Evolutionary conservation across 768 basidiomycete genomes (phyloP).

Genomic region (Podaxis sp.): DNA sequence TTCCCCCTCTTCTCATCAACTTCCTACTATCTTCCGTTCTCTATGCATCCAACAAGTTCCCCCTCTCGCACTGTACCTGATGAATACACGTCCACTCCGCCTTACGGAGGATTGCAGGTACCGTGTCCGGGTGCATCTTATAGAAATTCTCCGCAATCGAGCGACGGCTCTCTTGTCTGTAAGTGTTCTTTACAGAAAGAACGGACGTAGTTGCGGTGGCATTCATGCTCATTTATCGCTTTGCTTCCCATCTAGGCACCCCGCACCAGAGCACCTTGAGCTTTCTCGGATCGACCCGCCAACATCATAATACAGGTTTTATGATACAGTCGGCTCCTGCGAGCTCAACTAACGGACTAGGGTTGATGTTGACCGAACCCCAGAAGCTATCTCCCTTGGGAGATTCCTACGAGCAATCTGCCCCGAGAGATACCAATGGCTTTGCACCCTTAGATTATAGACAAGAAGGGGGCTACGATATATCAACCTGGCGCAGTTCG

Average conservation of each 20-base stretch:
- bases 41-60: neutral
- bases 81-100: neutral
- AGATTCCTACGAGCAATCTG: neutral
- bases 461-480: neutral
- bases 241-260: conserved; percentile 2
- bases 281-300: neutral
- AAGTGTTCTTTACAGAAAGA: neutral
- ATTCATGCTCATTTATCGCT: neutral
- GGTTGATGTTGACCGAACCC: neutral
- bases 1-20: neutral
- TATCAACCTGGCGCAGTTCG: neutral
- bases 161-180: conserved; percentile 12
- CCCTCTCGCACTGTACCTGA: neutral
- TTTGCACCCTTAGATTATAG: neutral
- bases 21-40: neutral
- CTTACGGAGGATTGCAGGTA: neutral
- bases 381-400: neutral
- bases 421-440: neutral
- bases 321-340: neutral
- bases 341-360: neutral
- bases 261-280: conserved; percentile 1
- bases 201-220: neutral
- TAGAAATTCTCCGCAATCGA: conserved; percentile 5
- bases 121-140: neutral
- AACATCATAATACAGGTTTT: neutral